These are phyloP conservation scores for Pseudogymnoascus sp. DNA, from an alignment of 2,329 filamentous ascomycete genomes.

Conservation along the genomic window DNA sequence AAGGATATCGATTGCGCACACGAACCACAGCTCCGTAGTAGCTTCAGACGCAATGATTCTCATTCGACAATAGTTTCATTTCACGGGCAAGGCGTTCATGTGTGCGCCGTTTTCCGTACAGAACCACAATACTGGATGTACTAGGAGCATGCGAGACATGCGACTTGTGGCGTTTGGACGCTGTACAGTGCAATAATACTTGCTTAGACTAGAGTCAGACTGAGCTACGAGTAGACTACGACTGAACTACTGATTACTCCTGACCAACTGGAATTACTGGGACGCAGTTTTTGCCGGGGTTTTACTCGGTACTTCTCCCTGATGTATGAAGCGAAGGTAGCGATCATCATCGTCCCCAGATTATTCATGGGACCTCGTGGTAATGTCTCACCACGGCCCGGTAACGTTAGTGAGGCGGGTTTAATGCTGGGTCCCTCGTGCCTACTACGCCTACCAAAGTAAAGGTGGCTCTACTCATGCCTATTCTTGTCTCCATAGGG, in stretches of 20 bases:
- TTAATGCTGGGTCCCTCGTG: background rate
- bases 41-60: background rate
- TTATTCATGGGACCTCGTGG: background rate
- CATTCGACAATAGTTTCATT: conserved; percentile 2
- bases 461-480: background rate
- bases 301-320: background rate
- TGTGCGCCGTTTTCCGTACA: background rate
- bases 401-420: conserved; percentile 6
- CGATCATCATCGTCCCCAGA: conserved; percentile 5
- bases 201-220: no score
- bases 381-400: conserved; percentile 4
- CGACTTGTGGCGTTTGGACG: conserved; percentile 1
- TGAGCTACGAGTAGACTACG: background rate
- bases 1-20: conserved; percentile 3
- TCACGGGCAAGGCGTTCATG: background rate
- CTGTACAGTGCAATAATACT: background rate
- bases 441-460: background rate
- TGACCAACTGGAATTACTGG: background rate
- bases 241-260: background rate
- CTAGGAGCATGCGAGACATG: conserved; percentile 2
- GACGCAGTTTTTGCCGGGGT: background rate
- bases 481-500: background rate
- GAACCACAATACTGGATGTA: background rate
- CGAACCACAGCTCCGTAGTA: background rate
- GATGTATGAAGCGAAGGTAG: background rate